Evolutionary conservation across 176 grass and related monocot genomes (phyloP).

Genomic region (Metroxylon sagu): DNA sequence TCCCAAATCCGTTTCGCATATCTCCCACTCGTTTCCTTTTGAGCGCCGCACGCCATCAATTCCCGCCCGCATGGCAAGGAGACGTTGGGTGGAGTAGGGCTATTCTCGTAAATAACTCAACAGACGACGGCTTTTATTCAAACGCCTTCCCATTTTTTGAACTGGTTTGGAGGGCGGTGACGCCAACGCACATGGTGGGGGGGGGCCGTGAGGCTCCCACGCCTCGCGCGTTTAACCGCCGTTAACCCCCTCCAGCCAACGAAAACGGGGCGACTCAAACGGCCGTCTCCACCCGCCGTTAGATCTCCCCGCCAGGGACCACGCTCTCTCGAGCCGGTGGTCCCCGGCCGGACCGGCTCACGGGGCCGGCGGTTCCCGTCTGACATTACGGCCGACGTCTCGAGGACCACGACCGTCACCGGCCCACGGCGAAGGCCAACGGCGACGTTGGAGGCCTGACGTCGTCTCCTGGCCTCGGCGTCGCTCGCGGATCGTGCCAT

Average conservation of each 20-base stretch:
- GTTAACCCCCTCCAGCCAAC: conserved; percentile 8
- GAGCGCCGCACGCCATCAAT: background rate
- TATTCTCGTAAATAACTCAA: conserved; percentile 11
- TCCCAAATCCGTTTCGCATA: background rate
- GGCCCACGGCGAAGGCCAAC: too few species aligned
- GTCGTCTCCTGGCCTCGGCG: background rate
- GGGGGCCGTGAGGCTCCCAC: conserved; percentile 5
- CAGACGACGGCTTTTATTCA: background rate
- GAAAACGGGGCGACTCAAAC: background rate
- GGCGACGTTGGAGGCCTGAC: background rate
- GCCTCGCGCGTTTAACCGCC: conserved; percentile 33
- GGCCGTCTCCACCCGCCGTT: conserved; percentile 5
- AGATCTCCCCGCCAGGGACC: conserved; percentile 9
- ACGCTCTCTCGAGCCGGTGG: too few species aligned
- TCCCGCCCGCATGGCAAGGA: conserved; percentile 9
- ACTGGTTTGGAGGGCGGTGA: conserved; percentile 2
- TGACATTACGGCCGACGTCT: too few species aligned
- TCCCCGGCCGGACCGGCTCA: too few species aligned
- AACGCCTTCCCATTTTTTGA: conserved; percentile 3
- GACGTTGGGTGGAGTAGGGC: background rate
- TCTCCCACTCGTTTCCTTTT: background rate
- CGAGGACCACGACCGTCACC: too few species aligned
- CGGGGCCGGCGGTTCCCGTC: too few species aligned
- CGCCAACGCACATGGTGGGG: conserved; percentile 12
- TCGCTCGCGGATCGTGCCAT: conserved; percentile 9